These are phyloP conservation scores for Elaeis oleifera DNA, from an alignment of 202 grass and related monocot genomes.

Conservation along the genomic window DNA sequence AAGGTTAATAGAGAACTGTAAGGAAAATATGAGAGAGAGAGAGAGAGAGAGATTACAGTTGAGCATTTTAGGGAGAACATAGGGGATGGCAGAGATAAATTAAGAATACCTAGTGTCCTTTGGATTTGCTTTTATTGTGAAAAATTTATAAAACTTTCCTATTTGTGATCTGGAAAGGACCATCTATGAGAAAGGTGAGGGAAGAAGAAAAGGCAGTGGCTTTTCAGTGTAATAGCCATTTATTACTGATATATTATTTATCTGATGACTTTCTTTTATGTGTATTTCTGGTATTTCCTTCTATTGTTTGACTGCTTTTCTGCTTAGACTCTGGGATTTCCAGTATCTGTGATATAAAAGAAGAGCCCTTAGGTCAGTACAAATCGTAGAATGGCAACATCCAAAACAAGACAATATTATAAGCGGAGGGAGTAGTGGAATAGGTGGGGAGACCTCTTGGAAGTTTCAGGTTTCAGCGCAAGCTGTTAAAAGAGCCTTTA, in stretches of 20 bases:
- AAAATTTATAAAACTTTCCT: no score
- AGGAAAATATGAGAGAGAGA: no score
- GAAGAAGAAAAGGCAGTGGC: not conserved
- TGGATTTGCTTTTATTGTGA: no score
- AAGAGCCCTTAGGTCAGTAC: not conserved
- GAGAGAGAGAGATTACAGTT: not conserved
- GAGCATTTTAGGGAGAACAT: no score
- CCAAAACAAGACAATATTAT: not conserved
- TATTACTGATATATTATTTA: not conserved
- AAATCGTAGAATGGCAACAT: slow-evolving; percentile 1
- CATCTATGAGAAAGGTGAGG: no score
- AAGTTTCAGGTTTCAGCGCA: slow-evolving; percentile 13
- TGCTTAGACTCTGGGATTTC: slow-evolving; percentile 13
- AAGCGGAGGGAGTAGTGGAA: not conserved
- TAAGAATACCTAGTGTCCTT: no score
- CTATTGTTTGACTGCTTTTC: slow-evolving; percentile 17
- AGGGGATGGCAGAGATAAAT: no score
- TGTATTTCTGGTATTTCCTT: slow-evolving; percentile 1
- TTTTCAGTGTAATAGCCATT: slow-evolving; percentile 1
- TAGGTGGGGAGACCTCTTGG: slow-evolving; percentile 8
- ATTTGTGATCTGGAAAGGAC: no score
- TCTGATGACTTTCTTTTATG: not conserved
- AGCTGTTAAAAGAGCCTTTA: not conserved
- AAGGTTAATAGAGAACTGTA: no score
- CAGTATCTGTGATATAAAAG: not conserved